phyloP scores from a whole-genome alignment of 2,329 filamentous ascomycete genomes.

The Parafenestella ontariensis region DNA sequence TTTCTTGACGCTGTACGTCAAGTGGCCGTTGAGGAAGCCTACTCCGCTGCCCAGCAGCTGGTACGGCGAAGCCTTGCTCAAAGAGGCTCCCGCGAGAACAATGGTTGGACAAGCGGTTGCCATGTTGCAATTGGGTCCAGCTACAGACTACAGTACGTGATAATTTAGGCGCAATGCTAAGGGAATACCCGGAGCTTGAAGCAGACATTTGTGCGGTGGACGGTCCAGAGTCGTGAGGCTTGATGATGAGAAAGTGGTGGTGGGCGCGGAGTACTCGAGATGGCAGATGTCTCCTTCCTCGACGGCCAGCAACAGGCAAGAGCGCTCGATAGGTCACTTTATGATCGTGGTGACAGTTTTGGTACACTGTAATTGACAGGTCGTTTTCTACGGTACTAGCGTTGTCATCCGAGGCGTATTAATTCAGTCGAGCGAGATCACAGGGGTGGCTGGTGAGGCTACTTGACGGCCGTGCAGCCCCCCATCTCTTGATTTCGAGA shows the following conservation, averaged over 20 bases:
- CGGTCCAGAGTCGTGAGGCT: too few species aligned
- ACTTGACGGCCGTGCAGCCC: conserved; percentile 9
- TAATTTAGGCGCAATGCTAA: background rate
- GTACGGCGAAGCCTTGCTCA: conserved; percentile 25
- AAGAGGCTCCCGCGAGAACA: conserved; percentile 18
- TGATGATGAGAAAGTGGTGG: too few species aligned
- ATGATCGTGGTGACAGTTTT: background rate
- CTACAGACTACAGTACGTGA: too few species aligned
- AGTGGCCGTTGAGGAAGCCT: conserved; percentile 15
- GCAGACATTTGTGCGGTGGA: too few species aligned
- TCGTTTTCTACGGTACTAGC: conserved; percentile 14
- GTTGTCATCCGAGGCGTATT: conserved; percentile 14
- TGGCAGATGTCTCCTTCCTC: too few species aligned
- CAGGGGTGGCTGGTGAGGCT: conserved; percentile 25
- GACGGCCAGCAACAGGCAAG: background rate
- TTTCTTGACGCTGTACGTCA: conserved; percentile 35
- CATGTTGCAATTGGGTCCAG: conserved; percentile 33
- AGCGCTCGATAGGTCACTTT: too few species aligned
- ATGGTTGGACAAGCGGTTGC: conserved; percentile 39
- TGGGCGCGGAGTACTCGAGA: too few species aligned
- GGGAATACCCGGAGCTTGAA: conserved; percentile 7
- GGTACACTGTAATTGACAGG: conserved; percentile 6
- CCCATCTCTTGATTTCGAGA: conserved; percentile 11
- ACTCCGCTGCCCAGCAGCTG: conserved; percentile 30
- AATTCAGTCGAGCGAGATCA: conserved; percentile 19